Evolutionary conservation across 495 filamentous ascomycete genomes (phyloP), one percentile per base, ranked within the genome.

Genomic region (Aspergillus carlsbadensis): DNA sequence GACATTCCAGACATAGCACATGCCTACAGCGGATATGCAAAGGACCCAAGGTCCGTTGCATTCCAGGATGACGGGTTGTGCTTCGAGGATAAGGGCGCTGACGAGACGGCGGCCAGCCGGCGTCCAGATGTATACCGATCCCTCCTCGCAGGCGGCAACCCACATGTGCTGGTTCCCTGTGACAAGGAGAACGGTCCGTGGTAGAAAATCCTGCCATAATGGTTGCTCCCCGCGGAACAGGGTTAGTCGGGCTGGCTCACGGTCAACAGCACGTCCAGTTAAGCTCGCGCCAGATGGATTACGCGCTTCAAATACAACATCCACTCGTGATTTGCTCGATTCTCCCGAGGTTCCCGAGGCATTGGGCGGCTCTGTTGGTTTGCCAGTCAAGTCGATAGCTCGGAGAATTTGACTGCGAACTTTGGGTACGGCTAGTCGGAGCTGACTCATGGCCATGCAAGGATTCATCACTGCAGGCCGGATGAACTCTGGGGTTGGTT

Each of bases 1-100:
- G 58, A 96, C 80, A 67, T 98, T 92, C 91, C 94, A 98, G 33
- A 98, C 89, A 66, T 96, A 86, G 64, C 88, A 93, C 72, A 94
- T 82, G 8, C 94, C 94, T 22, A 89, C 87, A 5, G 95, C 86
- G 0, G 91, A 89, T 52, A 99, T 87, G 64, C 88, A 92, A 42
- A 98, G 78, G 11, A 99, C 72, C 87, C 88, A 97, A 73, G 87
- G 89, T 7, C 90, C 91, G 45, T 91, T 83, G 63, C 86, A 92
- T 63, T 98, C 94, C 10, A 98, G 76, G 51, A 98, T 91, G 29
- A 96, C 92, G 2, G 94, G 91, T 61, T 97, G 92, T 5, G 93
- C 87, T 69, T 98, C 95, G 35, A 97, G 71, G 2, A 97, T 81
- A 40, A 96, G 72, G 5, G 92, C 85, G 64, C 89, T 96, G 53